phyloP scores from a whole-genome alignment of 2,329 filamentous ascomycete genomes.

The Trichoderma afroharzianum region DNA sequence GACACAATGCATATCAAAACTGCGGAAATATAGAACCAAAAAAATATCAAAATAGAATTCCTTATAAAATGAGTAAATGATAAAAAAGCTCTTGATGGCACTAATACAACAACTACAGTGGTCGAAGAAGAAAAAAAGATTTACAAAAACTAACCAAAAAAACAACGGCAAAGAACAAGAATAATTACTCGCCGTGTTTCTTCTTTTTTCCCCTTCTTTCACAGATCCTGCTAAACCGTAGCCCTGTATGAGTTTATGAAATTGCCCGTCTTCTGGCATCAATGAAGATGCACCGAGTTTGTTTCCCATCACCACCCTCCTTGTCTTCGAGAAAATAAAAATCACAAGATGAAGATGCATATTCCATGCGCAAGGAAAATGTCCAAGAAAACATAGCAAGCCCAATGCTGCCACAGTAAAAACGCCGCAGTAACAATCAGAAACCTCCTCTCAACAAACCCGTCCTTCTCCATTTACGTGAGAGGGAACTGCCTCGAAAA shows the following conservation, averaged over 20 bases:
- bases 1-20: background rate
- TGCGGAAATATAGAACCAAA: background rate
- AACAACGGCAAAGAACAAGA: background rate
- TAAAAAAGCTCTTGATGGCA: background rate
- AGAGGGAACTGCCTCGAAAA: slow-evolving; percentile 1
- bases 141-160: slow-evolving; percentile 1
- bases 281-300: background rate
- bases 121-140: slow-evolving; percentile 1
- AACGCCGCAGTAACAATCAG: slow-evolving; percentile 14
- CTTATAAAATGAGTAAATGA: background rate
- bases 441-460: background rate
- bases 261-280: slow-evolving; percentile 2
- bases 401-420: slow-evolving; percentile 19
- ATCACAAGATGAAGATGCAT: background rate
- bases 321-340: background rate
- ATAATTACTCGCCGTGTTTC: background rate
- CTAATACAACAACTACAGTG: slow-evolving; percentile 13
- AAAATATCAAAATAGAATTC: background rate
- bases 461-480: background rate
- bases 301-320: background rate
- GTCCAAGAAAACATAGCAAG: slow-evolving; percentile 7
- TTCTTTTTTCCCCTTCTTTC: slow-evolving; percentile 11
- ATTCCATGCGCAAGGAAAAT: background rate
- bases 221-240: slow-evolving; percentile 9
- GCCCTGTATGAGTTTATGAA: slow-evolving; percentile 14